A percentile compares a stretch with the other conserved stretches of the same genome.
Conservation (phyloP, 768 basidiomycete genomes). For the Pseudohyphozyma bogoriensis region DNA sequence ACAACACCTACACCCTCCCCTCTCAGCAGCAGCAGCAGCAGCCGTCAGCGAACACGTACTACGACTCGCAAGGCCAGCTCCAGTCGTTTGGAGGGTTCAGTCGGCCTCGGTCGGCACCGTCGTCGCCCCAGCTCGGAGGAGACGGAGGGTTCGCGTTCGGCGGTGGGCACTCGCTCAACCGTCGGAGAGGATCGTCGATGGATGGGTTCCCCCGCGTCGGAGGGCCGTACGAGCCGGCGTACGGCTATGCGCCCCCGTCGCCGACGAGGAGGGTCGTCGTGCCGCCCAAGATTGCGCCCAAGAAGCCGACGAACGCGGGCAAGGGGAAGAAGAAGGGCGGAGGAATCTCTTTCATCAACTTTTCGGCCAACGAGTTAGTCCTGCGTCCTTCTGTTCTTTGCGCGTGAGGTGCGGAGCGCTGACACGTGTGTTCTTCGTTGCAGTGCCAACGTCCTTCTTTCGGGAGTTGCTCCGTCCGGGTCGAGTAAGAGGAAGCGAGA, state of each 20-base stretch:
- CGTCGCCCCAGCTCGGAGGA: neutral
- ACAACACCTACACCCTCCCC: neutral
- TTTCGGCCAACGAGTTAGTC: constrained; percentile 15
- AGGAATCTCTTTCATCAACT: constrained; percentile 23
- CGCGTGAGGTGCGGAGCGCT: no score
- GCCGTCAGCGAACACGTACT: neutral
- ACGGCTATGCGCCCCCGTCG: neutral
- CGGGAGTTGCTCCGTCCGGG: constrained; percentile 21
- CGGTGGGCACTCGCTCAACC: neutral
- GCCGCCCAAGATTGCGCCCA: neutral
- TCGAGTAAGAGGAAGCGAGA: constrained; percentile 17
- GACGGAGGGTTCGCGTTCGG: neutral
- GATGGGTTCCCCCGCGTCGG: neutral
- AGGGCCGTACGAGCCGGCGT: neutral
- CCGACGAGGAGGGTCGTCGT: neutral
- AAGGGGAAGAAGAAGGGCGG: constrained; percentile 1
- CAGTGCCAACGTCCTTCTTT: constrained; percentile 1
- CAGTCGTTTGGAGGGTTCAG: no score
- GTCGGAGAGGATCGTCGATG: neutral
- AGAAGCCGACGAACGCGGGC: neutral
- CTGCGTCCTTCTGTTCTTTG: no score
- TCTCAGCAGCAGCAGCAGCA: neutral
- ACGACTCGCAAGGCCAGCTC: no score
- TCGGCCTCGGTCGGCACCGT: neutral
- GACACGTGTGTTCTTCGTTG: no score